Conservation (phyloP, 2,329 filamentous ascomycete genomes). For the Trichoderma breve region DNA sequence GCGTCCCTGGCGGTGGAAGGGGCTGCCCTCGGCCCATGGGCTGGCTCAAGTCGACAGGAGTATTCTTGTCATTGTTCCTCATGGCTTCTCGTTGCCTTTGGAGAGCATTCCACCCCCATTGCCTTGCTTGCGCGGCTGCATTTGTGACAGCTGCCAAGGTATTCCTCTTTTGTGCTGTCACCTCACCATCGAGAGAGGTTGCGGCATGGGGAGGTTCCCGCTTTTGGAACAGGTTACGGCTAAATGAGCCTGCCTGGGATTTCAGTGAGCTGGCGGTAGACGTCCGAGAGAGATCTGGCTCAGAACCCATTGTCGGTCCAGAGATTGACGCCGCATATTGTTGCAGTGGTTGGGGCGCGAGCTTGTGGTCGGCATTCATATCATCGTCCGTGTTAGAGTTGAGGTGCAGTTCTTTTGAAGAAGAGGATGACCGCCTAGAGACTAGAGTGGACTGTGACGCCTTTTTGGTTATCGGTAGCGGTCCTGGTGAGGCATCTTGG, state of each 20-base stretch:
- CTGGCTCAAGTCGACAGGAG: slow-evolving; percentile 50
- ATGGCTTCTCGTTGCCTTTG: slow-evolving; percentile 49
- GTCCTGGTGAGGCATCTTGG: slow-evolving; percentile 51
- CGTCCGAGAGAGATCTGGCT: slow-evolving; percentile 31
- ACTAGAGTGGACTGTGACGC: slow-evolving; percentile 29
- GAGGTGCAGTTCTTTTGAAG: slow-evolving; percentile 45
- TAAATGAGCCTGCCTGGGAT: slow-evolving; percentile 40
- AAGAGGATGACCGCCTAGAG: slow-evolving; percentile 43
- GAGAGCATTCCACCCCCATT: slow-evolving; percentile 59
- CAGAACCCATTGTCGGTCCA: slow-evolving; percentile 30
- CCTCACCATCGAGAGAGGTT: slow-evolving; percentile 36
- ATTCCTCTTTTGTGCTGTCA: slow-evolving; percentile 42
- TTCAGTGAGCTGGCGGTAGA: slow-evolving; percentile 39
- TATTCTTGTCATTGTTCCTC: slow-evolving; percentile 33
- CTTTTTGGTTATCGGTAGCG: slow-evolving; percentile 36
- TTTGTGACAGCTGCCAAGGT: slow-evolving; percentile 55
- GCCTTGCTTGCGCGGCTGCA: slow-evolving; percentile 54
- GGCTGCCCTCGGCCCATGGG: slow-evolving; percentile 83
- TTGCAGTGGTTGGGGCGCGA: slow-evolving; percentile 28
- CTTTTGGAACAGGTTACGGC: slow-evolving; percentile 41
- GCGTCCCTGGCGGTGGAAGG: slow-evolving; percentile 75
- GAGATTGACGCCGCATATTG: slow-evolving; percentile 39
- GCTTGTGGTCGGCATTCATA: background rate
- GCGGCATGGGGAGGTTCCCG: slow-evolving; percentile 40
- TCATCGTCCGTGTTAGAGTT: slow-evolving; percentile 37